phyloP scores from a whole-genome alignment of 805 yeast species.

The Candida awuae region DNA sequence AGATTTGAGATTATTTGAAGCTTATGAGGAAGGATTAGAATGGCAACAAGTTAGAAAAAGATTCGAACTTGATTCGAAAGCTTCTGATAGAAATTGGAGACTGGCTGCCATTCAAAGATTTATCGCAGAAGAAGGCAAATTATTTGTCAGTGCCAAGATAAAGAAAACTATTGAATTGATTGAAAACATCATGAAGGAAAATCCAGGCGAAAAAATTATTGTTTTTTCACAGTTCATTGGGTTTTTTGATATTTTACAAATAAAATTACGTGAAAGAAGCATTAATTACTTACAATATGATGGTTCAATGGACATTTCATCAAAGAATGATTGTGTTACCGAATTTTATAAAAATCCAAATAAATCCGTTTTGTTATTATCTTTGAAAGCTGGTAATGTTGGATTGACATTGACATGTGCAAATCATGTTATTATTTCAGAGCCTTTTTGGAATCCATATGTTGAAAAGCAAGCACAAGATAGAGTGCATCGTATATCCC shows the following conservation, averaged over 20 bases:
- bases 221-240: constrained; percentile 82
- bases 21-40: constrained; percentile 28
- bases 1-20: constrained; percentile 46
- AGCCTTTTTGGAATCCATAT: constrained; percentile 97
- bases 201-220: constrained; percentile 67
- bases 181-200: constrained; percentile 36
- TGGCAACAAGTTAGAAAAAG: constrained; percentile 20
- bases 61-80: constrained; percentile 18
- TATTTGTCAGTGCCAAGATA: constrained; percentile 65
- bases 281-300: constrained; percentile 59
- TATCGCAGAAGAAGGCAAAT: constrained; percentile 31
- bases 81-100: constrained; percentile 23
- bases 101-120: constrained; percentile 21
- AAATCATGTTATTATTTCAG: constrained; percentile 81
- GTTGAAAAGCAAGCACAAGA: constrained; percentile 98
- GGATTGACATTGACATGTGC: constrained; percentile 95
- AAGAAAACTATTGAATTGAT: constrained; percentile 52
- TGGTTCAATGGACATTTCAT: constrained; percentile 69
- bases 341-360: constrained; percentile 51
- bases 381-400: constrained; percentile 90
- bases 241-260: constrained; percentile 58
- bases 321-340: constrained; percentile 56
- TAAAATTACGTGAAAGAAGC: constrained; percentile 40
- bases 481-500: constrained; percentile 92
- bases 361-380: constrained; percentile 57